Base-by-base conservation (phyloP, 2,329 filamentous ascomycete species). In the Aspergillus sp. region DNA sequence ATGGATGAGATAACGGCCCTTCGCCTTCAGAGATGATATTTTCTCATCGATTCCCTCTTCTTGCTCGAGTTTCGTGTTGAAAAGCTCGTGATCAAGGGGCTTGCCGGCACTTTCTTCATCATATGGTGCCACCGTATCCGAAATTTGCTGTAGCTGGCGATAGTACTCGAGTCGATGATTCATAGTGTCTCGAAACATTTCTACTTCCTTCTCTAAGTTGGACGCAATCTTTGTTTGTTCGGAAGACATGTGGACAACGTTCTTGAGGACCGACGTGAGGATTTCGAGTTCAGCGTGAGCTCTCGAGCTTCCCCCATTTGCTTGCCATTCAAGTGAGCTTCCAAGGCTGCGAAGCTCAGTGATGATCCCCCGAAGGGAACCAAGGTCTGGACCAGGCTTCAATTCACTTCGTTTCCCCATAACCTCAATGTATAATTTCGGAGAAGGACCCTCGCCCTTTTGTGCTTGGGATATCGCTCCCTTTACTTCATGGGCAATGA, bases 111-210 rank as follows among this genome's bases (percentile, higher is more conserved):
- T 79, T 27, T 73, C 71, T 11, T 88, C 87, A 56, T 91, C 87
- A 56, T 89, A 90, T 1, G 89, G 87, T 5, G 85, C 83, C 0
- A 98, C 91, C 17, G 86, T 90, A 69, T 98, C 93, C 0, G 93
- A 97, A n/a, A 98, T 86, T 24, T 86, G 84, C 70, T 98, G 95
- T 11, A 98, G 81, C 68, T 97, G 92, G 5, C 89, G 86, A 70
- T 98, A 98, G 70, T 92, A 98, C 57, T 95, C 91, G 0, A 97
- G 77, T 13, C 95, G 87, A 39, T 86, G 82, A 67, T 98, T 98
- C 86, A 96, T 93, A 0, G 89, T 86, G 15, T 82, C 80, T 27
- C 86, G 88, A 70, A 96, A 95, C 27, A 86, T 77, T 47, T 93
- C 88, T 5, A 91, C 77, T 71, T 97, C 93, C 50, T 76, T 78